Evolutionary conservation across 2,329 filamentous ascomycete species (phyloP).

Genomic region (Hypoxylon sp.): DNA sequence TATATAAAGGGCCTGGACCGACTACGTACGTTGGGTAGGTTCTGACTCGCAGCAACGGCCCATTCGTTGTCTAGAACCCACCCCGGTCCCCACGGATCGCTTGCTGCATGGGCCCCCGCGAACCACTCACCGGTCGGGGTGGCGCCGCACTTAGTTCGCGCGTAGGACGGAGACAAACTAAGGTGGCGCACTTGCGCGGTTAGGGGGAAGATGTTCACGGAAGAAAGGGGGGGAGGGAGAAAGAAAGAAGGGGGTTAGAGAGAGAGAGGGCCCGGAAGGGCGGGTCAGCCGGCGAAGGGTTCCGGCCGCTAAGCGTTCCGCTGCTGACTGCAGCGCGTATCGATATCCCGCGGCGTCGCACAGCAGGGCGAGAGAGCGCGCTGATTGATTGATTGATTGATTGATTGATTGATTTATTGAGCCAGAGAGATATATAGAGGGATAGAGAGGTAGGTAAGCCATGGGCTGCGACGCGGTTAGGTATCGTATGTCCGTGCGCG

Average conservation of each 20-base stretch:
- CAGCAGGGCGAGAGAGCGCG: slow-evolving; percentile 19
- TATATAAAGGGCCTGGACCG: too few species aligned
- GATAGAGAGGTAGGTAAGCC: background rate
- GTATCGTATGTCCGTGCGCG: too few species aligned
- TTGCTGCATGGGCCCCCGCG: background rate
- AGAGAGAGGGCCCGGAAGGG: background rate
- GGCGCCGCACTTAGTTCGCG: background rate
- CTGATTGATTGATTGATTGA: background rate
- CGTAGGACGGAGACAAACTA: background rate
- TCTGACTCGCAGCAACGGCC: slow-evolving; percentile 1
- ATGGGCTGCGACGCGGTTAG: background rate
- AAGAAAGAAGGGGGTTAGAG: background rate
- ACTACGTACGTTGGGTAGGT: background rate
- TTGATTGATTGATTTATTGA: background rate
- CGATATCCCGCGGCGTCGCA: slow-evolving; percentile 31
- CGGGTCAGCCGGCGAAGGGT: slow-evolving; percentile 17
- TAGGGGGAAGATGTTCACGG: background rate
- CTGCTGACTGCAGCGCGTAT: slow-evolving; percentile 38
- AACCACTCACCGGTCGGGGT: background rate
- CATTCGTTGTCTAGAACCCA: background rate
- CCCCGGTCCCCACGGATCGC: background rate
- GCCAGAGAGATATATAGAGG: background rate
- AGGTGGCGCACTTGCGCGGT: background rate
- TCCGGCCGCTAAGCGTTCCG: slow-evolving; percentile 20
- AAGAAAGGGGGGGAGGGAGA: too few species aligned